Base-by-base conservation (phyloP, 2,329 filamentous ascomycete genomes). In the Pseudogymnoascus sp. region DNA sequence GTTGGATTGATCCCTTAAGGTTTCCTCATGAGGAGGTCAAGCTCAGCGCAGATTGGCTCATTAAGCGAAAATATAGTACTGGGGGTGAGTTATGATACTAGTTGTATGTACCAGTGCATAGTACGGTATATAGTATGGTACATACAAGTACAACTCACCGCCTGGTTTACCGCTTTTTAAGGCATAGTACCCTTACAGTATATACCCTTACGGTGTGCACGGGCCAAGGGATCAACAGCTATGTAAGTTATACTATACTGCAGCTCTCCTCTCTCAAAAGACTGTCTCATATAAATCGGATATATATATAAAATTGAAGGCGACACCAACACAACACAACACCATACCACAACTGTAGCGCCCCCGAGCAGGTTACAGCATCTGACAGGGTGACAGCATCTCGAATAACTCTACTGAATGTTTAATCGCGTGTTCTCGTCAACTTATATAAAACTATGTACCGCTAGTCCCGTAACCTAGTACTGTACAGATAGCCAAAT, bases 1-100 rank as follows among this genome's bases (percentile, higher is more conserved):
- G 49, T 55, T 55, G 49, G 49, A 55, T 55, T 55, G 49, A 55
- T 55, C 49, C 49, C 49, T 55, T 55, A 55, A 55, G 49, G 49
- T 22, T 55, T 55, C 49, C 49, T 55, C 28, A 33, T 35, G 28
- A 23, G 45, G n/a, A 52, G n/a, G 19, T 23, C 23, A 30, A 52
- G 45, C 14, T 16, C 28, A 55, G 16, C 11, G 5, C 16, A 35
- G 49, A 55, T 55, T 55, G 49, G 49, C 28, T 14, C n/a, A 35
- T 35, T 28, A 55, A 55, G 49, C 49, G 49, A 55, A 35, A 19
- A 33, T 22, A 35, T 14, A 55, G 16, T 23, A 16, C 6, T 28
- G 25, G 4, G 5, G 25, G 4, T 28, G 25, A 28, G 25, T 28
- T 28, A 28, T 28, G 25, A 7, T 28, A 28, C 25, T 7, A 28